These are phyloP conservation scores for Lentinus tigrinus DNA, from an alignment of 768 basidiomycete species.

Conservation along the genomic window DNA sequence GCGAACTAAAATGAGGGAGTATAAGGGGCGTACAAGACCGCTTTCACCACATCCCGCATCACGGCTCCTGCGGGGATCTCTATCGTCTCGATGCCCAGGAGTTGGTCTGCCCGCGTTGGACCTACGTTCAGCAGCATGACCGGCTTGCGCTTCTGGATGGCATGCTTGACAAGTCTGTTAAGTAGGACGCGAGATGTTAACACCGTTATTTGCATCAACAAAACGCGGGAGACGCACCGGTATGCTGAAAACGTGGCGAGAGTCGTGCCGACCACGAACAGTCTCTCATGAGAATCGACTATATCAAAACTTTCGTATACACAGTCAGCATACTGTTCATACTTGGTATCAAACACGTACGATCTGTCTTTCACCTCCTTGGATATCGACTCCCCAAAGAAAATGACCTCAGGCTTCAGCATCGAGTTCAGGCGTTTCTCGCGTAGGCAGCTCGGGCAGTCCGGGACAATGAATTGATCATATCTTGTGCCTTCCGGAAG, in stretches of 20 bases:
- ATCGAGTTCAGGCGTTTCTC: slow-evolving; percentile 59
- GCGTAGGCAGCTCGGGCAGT: slow-evolving; percentile 65
- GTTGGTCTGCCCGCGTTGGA: slow-evolving; percentile 79
- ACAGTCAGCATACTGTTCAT: neutral
- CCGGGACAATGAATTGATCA: slow-evolving; percentile 74
- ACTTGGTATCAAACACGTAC: slow-evolving; percentile 39
- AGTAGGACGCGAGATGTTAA: neutral
- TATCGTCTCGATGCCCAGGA: slow-evolving; percentile 72
- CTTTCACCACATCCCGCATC: slow-evolving; percentile 60
- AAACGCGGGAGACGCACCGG: slow-evolving; percentile 44
- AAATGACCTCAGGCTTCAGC: slow-evolving; percentile 83
- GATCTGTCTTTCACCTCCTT: slow-evolving; percentile 64
- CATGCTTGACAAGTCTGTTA: slow-evolving; percentile 73
- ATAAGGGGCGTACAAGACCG: slow-evolving; percentile 53
- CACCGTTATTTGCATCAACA: neutral
- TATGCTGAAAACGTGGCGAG: slow-evolving; percentile 93
- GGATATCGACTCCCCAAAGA: slow-evolving; percentile 89
- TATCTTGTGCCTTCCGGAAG: slow-evolving; percentile 71
- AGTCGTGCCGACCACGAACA: slow-evolving; percentile 86
- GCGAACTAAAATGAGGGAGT: neutral
- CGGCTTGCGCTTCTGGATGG: slow-evolving; percentile 71
- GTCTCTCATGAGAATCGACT: slow-evolving; percentile 58
- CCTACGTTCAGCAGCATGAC: slow-evolving; percentile 85
- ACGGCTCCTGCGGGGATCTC: slow-evolving; percentile 75
- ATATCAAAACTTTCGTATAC: slow-evolving; percentile 46